phyloP scores from a whole-genome alignment of 768 basidiomycete species.

The Gautieria morchelliformis region DNA sequence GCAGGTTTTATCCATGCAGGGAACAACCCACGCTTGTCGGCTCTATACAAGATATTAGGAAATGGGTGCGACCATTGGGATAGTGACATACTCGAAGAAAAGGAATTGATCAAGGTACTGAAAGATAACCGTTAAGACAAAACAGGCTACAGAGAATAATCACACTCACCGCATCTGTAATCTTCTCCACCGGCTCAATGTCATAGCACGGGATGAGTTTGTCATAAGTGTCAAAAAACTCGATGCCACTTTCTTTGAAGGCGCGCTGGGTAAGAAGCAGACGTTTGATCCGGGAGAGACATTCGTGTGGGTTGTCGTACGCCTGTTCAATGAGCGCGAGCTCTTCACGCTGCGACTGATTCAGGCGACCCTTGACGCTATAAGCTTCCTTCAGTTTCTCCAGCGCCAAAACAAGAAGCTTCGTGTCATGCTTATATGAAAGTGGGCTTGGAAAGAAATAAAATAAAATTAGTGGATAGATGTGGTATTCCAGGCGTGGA shows the following conservation, averaged over 20 bases:
- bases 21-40: slow-evolving; percentile 96
- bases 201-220: slow-evolving; percentile 98
- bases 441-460: slow-evolving; percentile 53
- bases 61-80: neutral
- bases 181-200: slow-evolving; percentile 99
- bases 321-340: slow-evolving; percentile 97
- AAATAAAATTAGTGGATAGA: neutral
- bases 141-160: neutral
- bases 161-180: slow-evolving; percentile 81
- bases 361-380: slow-evolving; percentile 93
- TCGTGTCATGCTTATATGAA: slow-evolving; percentile 99
- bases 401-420: slow-evolving; percentile 88
- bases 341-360: slow-evolving; percentile 97
- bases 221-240: slow-evolving; percentile 96
- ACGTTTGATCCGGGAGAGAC: slow-evolving; percentile 96
- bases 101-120: slow-evolving; percentile 96
- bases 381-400: slow-evolving; percentile 99
- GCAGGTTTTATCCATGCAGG: slow-evolving; percentile 99
- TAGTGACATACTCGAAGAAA: slow-evolving; percentile 69
- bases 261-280: slow-evolving; percentile 93
- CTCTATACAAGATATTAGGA: slow-evolving; percentile 27
- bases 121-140: slow-evolving; percentile 11
- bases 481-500: neutral
- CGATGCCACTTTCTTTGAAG: slow-evolving; percentile 97
- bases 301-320: slow-evolving; percentile 99